Percentiles rank a stretch among this genome's conserved stretches.
Evolutionary conservation across 345 rosid genomes (phyloP).

Genomic region (Salix dunnii): DNA sequence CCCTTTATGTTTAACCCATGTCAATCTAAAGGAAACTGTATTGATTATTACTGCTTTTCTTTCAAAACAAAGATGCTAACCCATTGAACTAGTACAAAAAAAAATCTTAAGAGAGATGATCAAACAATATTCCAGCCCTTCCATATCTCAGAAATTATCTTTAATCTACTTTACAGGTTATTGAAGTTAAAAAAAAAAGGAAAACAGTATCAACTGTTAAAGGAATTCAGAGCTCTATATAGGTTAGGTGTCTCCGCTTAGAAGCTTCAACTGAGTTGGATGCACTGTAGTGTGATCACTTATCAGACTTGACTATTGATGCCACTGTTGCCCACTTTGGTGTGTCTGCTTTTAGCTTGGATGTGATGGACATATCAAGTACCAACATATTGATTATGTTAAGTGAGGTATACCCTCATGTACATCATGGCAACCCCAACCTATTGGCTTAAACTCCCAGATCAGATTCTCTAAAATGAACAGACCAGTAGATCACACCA

Average conservation of each 20-base stretch:
- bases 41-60: neutral
- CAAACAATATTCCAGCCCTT: neutral
- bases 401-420: neutral
- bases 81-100: neutral
- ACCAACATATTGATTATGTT: no score
- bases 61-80: neutral
- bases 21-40: neutral
- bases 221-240: neutral
- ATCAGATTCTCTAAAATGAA: neutral
- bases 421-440: neutral
- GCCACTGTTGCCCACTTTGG: neutral
- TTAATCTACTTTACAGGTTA: neutral
- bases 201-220: neutral
- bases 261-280: neutral
- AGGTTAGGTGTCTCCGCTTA: no score
- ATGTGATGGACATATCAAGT: neutral
- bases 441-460: neutral
- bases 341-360: neutral
- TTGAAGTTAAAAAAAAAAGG: neutral
- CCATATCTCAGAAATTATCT: neutral
- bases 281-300: neutral
- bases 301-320: neutral
- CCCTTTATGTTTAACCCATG: neutral
- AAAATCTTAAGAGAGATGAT: neutral
- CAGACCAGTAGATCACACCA: neutral